phyloP scores from a whole-genome alignment of 2,329 filamentous ascomycete species.

The Colletotrichum costaricense region DNA sequence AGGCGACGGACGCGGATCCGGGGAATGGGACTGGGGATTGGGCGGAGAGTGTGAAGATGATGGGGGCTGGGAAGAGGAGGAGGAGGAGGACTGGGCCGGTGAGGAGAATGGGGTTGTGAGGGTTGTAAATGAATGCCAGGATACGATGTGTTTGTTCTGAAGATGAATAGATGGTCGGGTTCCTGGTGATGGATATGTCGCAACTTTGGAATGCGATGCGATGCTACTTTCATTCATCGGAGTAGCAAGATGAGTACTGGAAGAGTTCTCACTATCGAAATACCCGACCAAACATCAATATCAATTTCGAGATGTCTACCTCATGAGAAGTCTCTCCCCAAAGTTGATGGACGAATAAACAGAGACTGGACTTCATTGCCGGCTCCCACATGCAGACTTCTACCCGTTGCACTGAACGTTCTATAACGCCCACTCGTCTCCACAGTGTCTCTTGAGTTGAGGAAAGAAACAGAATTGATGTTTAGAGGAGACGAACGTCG shows the following conservation, averaged over 20 bases:
- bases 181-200: too few species aligned
- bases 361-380: too few species aligned
- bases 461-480: neutral
- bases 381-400: neutral
- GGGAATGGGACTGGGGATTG: neutral
- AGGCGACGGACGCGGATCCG: constrained; percentile 30
- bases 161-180: too few species aligned
- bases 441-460: neutral
- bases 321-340: too few species aligned
- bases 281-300: too few species aligned
- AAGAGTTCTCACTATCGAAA: too few species aligned
- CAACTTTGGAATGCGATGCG: too few species aligned
- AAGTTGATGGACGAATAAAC: too few species aligned
- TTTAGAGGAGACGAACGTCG: neutral
- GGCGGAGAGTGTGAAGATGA: neutral
- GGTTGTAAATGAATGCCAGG: neutral
- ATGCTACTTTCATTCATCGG: too few species aligned
- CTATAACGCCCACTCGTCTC: neutral
- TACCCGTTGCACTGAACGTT: neutral
- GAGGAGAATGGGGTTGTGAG: neutral
- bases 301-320: too few species aligned
- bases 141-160: neutral
- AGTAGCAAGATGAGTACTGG: too few species aligned
- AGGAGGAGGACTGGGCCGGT: neutral
- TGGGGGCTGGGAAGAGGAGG: neutral